These are phyloP conservation scores for Mycena capillaripes DNA, from an alignment of 768 basidiomycete genomes.

Conservation along the genomic window DNA sequence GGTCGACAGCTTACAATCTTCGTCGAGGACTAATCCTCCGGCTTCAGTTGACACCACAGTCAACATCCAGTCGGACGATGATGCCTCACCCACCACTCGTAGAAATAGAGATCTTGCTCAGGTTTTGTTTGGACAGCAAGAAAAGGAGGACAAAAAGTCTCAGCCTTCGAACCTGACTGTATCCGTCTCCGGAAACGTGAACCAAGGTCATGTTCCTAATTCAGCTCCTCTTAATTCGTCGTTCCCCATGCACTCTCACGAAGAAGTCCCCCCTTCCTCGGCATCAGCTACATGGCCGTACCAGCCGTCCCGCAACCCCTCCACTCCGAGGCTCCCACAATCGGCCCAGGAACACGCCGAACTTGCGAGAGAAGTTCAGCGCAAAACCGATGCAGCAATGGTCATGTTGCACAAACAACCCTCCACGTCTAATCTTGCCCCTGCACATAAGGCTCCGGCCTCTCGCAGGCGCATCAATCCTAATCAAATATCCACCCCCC, in stretches of 20 bases:
- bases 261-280: constrained; percentile 45
- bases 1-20: constrained; percentile 64
- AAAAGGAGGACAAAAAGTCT: constrained; percentile 42
- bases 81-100: constrained; percentile 66
- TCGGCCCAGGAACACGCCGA: constrained; percentile 64
- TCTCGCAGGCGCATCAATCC: constrained; percentile 73
- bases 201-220: constrained; percentile 23
- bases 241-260: constrained; percentile 37
- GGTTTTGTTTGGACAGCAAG: constrained; percentile 75
- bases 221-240: constrained; percentile 34
- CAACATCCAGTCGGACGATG: constrained; percentile 46
- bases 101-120: constrained; percentile 84
- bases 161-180: constrained; percentile 32
- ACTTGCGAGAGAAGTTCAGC: constrained; percentile 75
- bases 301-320: constrained; percentile 57
- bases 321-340: constrained; percentile 58
- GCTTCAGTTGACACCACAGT: constrained; percentile 33
- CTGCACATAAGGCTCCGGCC: constrained; percentile 54
- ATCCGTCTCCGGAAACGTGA: constrained; percentile 26
- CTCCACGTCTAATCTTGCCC: constrained; percentile 57
- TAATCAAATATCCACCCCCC: constrained; percentile 76
- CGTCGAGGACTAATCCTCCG: constrained; percentile 31
- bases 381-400: constrained; percentile 77
- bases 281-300: constrained; percentile 47
- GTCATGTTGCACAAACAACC: constrained; percentile 67